A percentile compares a stretch with the other conserved stretches of the same genome.
Evolutionary conservation across 768 basidiomycete genomes (phyloP).

Genomic region (Kondoa malvinella): DNA sequence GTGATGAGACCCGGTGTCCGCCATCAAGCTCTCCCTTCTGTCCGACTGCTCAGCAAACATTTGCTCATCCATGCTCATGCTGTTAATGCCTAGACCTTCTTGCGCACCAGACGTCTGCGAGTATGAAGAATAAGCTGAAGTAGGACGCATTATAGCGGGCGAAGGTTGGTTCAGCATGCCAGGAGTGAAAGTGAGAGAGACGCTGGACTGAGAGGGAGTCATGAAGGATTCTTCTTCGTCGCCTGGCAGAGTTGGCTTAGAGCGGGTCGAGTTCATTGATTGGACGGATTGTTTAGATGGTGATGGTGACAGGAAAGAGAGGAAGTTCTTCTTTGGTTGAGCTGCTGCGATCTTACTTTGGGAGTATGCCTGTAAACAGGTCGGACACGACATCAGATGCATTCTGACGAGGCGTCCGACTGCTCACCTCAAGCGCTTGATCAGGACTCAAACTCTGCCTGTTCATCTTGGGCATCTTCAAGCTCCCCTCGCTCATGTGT

Average conservation of each 20-base stretch:
- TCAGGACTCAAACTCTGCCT: background rate
- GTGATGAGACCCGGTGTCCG: background rate
- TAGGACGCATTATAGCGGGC: background rate
- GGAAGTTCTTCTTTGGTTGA: background rate
- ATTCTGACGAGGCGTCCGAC: background rate
- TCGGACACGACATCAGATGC: background rate
- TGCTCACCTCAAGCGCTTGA: background rate
- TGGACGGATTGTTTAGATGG: too few relatives aligned
- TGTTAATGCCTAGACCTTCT: background rate
- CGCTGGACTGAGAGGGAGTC: background rate
- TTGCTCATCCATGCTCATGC: background rate
- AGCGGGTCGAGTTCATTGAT: background rate
- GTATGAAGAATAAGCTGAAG: background rate
- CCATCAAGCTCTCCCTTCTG: background rate
- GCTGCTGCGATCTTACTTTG: background rate
- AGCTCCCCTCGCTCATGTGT: background rate
- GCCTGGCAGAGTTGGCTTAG: background rate
- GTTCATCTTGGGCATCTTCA: background rate
- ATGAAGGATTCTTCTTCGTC: background rate
- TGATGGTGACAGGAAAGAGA: background rate
- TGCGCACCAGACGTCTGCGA: background rate
- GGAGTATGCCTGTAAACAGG: background rate
- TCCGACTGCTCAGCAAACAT: background rate
- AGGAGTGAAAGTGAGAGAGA: background rate
- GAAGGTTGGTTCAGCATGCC: background rate